Evolutionary conservation across 2,329 filamentous ascomycete genomes (phyloP), one percentile per base, ranked within the genome.

Genomic region (Hypoxylon sp.): DNA sequence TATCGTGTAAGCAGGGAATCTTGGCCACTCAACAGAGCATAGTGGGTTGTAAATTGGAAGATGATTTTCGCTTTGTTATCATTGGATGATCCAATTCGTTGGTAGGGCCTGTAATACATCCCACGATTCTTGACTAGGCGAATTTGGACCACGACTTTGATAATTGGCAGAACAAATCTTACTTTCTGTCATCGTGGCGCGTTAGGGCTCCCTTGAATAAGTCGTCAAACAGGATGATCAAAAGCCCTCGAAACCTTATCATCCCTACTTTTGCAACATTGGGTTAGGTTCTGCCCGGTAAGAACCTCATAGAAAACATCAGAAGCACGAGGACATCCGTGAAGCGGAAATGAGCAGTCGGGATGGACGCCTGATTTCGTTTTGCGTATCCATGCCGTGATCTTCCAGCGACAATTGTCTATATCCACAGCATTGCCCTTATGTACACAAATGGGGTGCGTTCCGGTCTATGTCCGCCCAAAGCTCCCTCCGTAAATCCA

Each of bases 371-470:
- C 31, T 39, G 22, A 58, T 47, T 50, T 47, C 39, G 24, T 33
- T 60, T 26, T 51, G 58, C 60, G 33, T 56, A 19, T 33, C n/a
- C 22, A 50, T 59, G 52, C 31, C 35, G 55, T 26, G 26, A 37
- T 24, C 42, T 48, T 24, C 47, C 24, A 48, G 37, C 13, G 24
- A 51, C 37, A 39, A 65, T 64, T 47, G 26, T 54, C 17, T 56
- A 48, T 53, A 51, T 54, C 59, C 55, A 59, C 42, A 50, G 48
- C 47, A 17, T 46, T 47, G 35, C 51, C 64, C 46, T 54, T 66
- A 63, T 70, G 58, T 70, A 64, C 60, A 70, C 60, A 70, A 60
- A 58, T 56, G 57, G 60, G 61, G 47, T 64, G 29, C 52, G 39
- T 24, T 60, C 67, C 67, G 58, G 54, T 53, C 50, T 24, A 56